Evolutionary conservation across 805 yeast species (phyloP).

Genomic region (Candida chauliodis): DNA sequence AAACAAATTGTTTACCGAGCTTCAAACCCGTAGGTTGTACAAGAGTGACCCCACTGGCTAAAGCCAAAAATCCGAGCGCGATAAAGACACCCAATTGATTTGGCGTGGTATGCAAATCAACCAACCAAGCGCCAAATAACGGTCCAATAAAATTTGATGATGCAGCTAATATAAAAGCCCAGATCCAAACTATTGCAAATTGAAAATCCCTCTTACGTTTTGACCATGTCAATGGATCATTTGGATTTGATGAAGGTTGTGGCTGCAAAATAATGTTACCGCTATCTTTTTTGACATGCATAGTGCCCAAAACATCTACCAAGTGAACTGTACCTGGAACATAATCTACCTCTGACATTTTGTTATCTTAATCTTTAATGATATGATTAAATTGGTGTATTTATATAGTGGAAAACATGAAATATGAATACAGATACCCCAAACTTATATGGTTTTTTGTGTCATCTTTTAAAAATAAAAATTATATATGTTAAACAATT

Average conservation of each 20-base stretch:
- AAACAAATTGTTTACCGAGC: constrained; percentile 27
- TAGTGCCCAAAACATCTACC: constrained; percentile 25
- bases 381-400: not conserved
- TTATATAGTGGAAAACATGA: too few species aligned
- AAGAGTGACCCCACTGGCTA: constrained; percentile 32
- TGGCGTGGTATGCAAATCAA: constrained; percentile 21
- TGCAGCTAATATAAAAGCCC: constrained; percentile 24
- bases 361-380: not conserved
- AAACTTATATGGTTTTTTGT: too few species aligned
- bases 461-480: too few species aligned
- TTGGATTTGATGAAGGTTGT: constrained; percentile 30
- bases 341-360: constrained; percentile 4
- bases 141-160: constrained; percentile 28
- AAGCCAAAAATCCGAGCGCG: constrained; percentile 28
- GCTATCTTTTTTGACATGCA: constrained; percentile 17
- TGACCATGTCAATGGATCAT: constrained; percentile 37
- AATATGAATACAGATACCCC: too few species aligned
- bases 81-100: constrained; percentile 21
- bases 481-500: too few species aligned
- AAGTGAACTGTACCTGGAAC: constrained; percentile 36
- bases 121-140: constrained; percentile 24
- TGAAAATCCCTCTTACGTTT: constrained; percentile 26
- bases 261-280: constrained; percentile 30
- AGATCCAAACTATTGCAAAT: constrained; percentile 24
- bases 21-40: constrained; percentile 36